A percentile compares a stretch with the other conserved stretches of the same genome.
Conservation (phyloP, 495 filamentous ascomycete genomes). For the Letharia columbiana region DNA sequence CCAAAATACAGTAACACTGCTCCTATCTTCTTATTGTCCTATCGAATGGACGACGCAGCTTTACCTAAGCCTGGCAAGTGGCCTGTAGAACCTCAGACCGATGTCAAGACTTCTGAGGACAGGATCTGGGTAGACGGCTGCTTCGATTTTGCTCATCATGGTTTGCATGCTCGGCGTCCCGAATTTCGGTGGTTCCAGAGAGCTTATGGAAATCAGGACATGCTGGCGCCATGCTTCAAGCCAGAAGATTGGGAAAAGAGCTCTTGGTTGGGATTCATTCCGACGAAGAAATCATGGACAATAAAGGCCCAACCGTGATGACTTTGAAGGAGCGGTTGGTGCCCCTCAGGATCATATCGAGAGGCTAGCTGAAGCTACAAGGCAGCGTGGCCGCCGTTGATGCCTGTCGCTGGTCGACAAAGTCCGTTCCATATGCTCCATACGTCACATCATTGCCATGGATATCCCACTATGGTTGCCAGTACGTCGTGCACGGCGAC, state of each 20-base stretch:
- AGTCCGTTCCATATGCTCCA: conserved; percentile 72
- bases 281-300: conserved; percentile 86
- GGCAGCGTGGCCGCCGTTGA: conserved; percentile 69
- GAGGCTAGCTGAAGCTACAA: conserved; percentile 19
- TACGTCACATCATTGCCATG: conserved; percentile 91
- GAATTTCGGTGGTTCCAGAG: conserved; percentile 1
- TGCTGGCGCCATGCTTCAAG: conserved; percentile 93
- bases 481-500: conserved; percentile 86
- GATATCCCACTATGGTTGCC: conserved; percentile 90
- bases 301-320: conserved; percentile 99
- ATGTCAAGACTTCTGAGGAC: conserved; percentile 52
- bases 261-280: conserved; percentile 89
- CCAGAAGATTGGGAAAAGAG: conserved; percentile 74
- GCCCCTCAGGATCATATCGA: conserved; percentile 27
- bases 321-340: conserved; percentile 72
- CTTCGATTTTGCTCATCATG: conserved; percentile 98
- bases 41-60: neutral
- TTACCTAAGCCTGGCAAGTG: conserved; percentile 44
- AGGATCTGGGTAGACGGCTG: conserved; percentile 97
- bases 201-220: conserved; percentile 52
- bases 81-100: conserved; percentile 60
- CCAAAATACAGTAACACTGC: neutral
- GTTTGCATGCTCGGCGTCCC: conserved; percentile 36
- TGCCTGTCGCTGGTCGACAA: conserved; percentile 89
- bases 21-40: neutral